phyloP scores from a whole-genome alignment of 2,329 filamentous ascomycete species.

The Colletotrichum sp. region DNA sequence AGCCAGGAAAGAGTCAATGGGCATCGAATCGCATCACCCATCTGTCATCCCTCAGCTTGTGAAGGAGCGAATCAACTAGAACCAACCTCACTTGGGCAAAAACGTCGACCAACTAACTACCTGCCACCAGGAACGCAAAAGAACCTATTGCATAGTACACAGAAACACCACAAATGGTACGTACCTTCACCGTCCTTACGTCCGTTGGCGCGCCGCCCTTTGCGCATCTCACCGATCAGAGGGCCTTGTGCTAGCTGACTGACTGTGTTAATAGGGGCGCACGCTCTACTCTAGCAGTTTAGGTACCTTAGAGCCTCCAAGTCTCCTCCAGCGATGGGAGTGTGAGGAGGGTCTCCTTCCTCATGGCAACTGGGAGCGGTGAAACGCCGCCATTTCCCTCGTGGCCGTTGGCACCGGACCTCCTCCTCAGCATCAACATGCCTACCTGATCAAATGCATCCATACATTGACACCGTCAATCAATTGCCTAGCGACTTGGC shows the following conservation, averaged over 20 bases:
- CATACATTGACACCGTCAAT: background rate
- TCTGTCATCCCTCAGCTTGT: background rate
- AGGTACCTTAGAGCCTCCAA: background rate
- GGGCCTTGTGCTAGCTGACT: background rate
- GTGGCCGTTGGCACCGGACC: background rate
- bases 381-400: background rate
- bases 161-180: background rate
- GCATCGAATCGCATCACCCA: background rate
- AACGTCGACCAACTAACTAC: background rate
- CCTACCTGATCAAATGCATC: background rate
- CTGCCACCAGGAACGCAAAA: background rate
- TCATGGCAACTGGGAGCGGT: background rate
- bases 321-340: background rate
- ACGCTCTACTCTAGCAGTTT: too few species aligned
- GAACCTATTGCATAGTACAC: background rate
- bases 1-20: background rate
- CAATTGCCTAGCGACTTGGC: background rate
- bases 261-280: background rate
- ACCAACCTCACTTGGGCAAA: background rate
- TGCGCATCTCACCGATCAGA: background rate
- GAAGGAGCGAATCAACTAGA: background rate
- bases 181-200: slow-evolving; percentile 1
- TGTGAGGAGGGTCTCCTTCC: background rate
- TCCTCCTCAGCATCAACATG: background rate
- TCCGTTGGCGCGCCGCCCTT: background rate